Base-by-base conservation (phyloP, 257 asterid species). In the Przewalskia tangutica region DNA sequence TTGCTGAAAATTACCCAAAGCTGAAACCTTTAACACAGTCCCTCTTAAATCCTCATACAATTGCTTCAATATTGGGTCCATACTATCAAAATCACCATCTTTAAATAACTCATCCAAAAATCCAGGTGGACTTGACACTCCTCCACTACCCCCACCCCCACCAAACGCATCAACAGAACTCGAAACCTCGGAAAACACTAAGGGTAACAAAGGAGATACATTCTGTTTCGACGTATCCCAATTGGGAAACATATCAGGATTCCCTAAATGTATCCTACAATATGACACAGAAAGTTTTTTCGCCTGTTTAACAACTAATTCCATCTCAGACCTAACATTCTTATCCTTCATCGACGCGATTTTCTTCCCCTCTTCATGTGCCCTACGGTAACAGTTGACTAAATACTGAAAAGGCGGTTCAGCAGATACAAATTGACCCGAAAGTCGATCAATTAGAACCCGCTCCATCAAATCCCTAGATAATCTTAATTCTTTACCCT, bases 1-100 rank as follows among this genome's bases (percentile, higher is more conserved):
- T 90, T 91, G 97, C 88, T 93, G 98, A 82, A 93, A 96, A 79
- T 96, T 89, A 88, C 99, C 98, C 88, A 96, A 62, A 17, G 97
- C 97, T 0, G 99, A 96, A 77, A 94, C 97, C 86, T 91, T 94
- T 66, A 92, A 65, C 84, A 96, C 96, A 46, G 91, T 91, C 84
- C 97, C 97, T 81, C 99, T 96, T 88, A 96, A 89, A 85, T 96
- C 98, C 90, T 92, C 99, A 82, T 93, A 93, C 88, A 96, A 59
- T 87, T 91, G 94, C 86, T 92, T 96, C 93, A 94, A 34, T 53
- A 93, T 86, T 6, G 90, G 92, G 55, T 96, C 98, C 88, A 94
- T 83, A 14, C 94, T 90, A 76, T 94, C 98, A 84, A 91, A 93
- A 86, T 94, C 98, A 8, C 91, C 93, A 38, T 94, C 98, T 84